Conservation (phyloP, 345 rosid species). For the Camelina neglecta region DNA sequence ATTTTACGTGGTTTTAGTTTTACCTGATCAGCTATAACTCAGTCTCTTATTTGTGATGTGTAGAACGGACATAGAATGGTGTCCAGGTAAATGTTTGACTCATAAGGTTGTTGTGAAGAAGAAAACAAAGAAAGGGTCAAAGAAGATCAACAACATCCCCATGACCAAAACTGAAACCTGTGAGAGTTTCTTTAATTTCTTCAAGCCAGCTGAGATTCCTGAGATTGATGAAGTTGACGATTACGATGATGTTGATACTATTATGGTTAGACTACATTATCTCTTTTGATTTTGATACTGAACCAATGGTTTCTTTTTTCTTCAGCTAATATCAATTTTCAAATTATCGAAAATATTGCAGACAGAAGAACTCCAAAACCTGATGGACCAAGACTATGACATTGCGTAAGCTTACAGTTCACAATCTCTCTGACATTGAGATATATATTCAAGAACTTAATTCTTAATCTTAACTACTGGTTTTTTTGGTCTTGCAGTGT, state of each 20-base stretch:
- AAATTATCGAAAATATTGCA: conserved; percentile 25
- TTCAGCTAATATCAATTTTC: not conserved
- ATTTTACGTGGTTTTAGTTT: not conserved
- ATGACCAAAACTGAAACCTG: conserved; percentile 83
- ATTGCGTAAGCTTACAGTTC: conserved; percentile 59
- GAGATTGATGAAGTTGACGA: conserved; percentile 85
- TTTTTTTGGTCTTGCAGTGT: conserved; percentile 53
- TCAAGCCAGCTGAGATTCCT: conserved; percentile 84
- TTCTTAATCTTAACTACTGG: not conserved
- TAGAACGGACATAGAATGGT: conserved; percentile 91
- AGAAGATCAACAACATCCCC: conserved; percentile 67
- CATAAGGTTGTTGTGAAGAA: conserved; percentile 73
- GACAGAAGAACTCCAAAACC: conserved; percentile 81
- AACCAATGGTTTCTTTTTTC: not conserved
- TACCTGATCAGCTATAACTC: not conserved
- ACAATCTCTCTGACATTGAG: conserved; percentile 26
- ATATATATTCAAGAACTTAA: not conserved
- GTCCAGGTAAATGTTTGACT: conserved; percentile 89
- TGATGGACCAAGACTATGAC: conserved; percentile 94
- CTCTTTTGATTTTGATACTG: not conserved
- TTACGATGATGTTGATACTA: conserved; percentile 53
- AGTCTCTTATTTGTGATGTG: conserved; percentile 16
- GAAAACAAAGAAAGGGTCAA: conserved; percentile 87
- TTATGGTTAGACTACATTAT: conserved; percentile 10
- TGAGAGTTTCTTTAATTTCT: conserved; percentile 95